These are phyloP conservation scores for Pythium folliculosum DNA, from an alignment of 352 stramenopile species.

Conservation along the genomic window DNA sequence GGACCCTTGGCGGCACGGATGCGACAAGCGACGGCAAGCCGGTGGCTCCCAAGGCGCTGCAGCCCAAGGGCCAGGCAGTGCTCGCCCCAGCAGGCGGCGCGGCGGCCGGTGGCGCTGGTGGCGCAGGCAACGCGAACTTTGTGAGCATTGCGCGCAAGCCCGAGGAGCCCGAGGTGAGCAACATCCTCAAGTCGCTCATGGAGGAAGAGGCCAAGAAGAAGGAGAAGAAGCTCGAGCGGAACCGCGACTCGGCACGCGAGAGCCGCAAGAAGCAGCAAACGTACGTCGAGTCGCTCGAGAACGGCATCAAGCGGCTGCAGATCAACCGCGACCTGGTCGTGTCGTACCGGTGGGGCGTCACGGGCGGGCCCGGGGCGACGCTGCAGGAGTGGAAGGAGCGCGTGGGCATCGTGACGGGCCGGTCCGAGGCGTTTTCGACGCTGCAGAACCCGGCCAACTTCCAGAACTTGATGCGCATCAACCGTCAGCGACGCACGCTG, in stretches of 20 bases:
- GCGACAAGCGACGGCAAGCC: constrained; percentile 28
- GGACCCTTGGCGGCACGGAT: not conserved
- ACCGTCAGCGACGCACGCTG: constrained; percentile 68
- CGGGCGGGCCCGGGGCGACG: constrained; percentile 9
- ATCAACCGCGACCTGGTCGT: constrained; percentile 77
- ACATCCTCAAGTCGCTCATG: constrained; percentile 87
- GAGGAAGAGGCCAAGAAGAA: constrained; percentile 89
- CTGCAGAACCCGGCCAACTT: constrained; percentile 75
- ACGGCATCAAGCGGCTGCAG: constrained; percentile 85
- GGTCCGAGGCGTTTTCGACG: constrained; percentile 59
- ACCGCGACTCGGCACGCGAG: constrained; percentile 84
- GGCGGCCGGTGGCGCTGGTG: not conserved
- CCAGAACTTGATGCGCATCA: constrained; percentile 67
- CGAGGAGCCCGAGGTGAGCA: constrained; percentile 79
- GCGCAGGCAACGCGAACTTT: constrained; percentile 36
- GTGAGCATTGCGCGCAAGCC: constrained; percentile 83
- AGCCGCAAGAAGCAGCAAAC: constrained; percentile 87
- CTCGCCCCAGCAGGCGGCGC: constrained; percentile 21
- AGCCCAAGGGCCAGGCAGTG: constrained; percentile 43
- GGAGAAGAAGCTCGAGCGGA: constrained; percentile 88
- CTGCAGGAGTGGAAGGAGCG: constrained; percentile 66
- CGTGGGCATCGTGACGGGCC: constrained; percentile 67
- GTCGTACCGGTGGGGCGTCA: constrained; percentile 76
- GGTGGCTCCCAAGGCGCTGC: constrained; percentile 34
- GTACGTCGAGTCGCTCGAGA: constrained; percentile 86